Percentiles rank a stretch among this genome's conserved stretches.
phyloP scores from a whole-genome alignment of 805 yeast genomes.

The Metschnikowia bowlesiae region DNA sequence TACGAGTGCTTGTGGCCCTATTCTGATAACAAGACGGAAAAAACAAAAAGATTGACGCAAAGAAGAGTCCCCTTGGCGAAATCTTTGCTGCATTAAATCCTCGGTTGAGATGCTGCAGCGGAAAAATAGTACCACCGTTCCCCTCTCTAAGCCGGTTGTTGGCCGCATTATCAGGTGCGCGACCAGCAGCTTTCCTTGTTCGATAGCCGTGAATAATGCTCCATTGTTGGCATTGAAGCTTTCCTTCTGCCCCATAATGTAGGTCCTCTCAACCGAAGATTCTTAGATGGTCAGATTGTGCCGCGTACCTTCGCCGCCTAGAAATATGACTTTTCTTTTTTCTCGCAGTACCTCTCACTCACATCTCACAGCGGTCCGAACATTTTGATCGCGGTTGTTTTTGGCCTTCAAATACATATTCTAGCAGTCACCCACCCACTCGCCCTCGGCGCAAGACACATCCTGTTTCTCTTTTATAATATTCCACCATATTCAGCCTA shows the following conservation, averaged over 20 bases:
- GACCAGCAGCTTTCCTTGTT: not conserved
- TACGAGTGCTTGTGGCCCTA: not conserved
- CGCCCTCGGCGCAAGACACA: not conserved
- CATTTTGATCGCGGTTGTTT: conserved; percentile 4
- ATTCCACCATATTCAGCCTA: not conserved
- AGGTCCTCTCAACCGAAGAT: not conserved
- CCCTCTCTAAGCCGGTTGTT: not conserved
- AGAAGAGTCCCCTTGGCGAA: not conserved
- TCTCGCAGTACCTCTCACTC: conserved; percentile 4
- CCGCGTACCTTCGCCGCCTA: not conserved
- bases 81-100: not conserved
- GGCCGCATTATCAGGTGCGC: conserved; percentile 4
- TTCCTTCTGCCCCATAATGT: not conserved
- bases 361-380: conserved; percentile 1
- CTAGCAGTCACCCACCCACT: not conserved
- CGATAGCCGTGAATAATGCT: not conserved
- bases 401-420: not conserved
- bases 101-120: not conserved
- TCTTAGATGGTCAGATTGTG: not conserved
- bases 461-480: not conserved
- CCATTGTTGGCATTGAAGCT: not conserved
- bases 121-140: not conserved
- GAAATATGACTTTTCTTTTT: conserved; percentile 4
- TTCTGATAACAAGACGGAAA: not conserved
- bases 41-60: not conserved